Conservation (phyloP, 768 basidiomycete genomes). For the Rhodosporidiobolus odoratus region DNA sequence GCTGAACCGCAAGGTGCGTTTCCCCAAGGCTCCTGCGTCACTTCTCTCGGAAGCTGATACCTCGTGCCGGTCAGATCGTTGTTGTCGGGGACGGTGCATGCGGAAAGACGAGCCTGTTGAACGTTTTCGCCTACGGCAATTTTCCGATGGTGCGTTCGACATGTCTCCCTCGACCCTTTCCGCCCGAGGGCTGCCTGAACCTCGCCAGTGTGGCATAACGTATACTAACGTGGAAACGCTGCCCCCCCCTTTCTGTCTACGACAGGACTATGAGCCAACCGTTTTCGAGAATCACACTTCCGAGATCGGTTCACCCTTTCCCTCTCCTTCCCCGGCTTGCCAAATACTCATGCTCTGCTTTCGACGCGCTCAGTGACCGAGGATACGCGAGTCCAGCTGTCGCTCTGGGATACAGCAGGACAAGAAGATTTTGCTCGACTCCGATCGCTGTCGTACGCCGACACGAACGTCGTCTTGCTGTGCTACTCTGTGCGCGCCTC, state of each 20-base stretch:
- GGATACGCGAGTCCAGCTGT: conserved; percentile 79
- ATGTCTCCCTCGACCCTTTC: not conserved
- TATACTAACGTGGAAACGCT: too few species aligned
- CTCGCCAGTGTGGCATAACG: too few species aligned
- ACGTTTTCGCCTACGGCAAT: conserved; percentile 83
- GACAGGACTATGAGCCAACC: conserved; percentile 59
- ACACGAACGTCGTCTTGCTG: conserved; percentile 91
- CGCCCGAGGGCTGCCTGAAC: not conserved
- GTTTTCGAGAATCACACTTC: conserved; percentile 96
- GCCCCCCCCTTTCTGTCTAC: not conserved
- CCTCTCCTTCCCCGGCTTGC: too few species aligned
- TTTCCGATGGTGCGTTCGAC: conserved; percentile 85
- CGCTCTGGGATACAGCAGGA: conserved; percentile 98
- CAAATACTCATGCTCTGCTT: not conserved
- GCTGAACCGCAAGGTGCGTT: conserved; percentile 3
- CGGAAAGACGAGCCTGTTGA: conserved; percentile 55
- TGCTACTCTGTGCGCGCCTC: conserved; percentile 73
- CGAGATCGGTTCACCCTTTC: conserved; percentile 11
- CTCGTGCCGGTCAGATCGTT: conserved; percentile 53
- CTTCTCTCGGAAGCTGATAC: not conserved
- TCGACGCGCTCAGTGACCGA: conserved; percentile 48
- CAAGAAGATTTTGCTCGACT: conserved; percentile 94
- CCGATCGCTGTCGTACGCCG: conserved; percentile 89
- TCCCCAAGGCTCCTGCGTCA: not conserved
- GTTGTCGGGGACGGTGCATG: conserved; percentile 97